A percentile compares a stretch with the other conserved stretches of the same genome.
These are phyloP conservation scores for Cynara cardunculus DNA, from an alignment of 129 eudicot species.

Conservation along the genomic window DNA sequence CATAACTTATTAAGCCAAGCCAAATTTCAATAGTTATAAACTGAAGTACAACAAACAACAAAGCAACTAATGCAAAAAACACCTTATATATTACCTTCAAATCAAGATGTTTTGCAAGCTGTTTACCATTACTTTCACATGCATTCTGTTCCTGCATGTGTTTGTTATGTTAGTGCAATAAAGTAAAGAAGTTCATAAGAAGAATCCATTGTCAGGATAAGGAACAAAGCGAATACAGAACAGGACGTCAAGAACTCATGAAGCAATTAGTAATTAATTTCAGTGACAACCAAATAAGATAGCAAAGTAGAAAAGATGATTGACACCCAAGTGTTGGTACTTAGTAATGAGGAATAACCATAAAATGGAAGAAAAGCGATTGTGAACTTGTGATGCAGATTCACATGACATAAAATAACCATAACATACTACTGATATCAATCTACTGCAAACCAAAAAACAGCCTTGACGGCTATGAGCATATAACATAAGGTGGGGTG, in stretches of 20 bases:
- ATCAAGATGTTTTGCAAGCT: conserved; percentile 9
- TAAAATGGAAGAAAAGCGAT: not conserved
- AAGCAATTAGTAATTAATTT: not conserved
- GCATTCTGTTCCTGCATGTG: conserved; percentile 14
- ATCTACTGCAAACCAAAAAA: not conserved
- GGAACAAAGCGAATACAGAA: not conserved
- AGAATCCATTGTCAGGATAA: not conserved
- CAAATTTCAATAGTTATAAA: not conserved
- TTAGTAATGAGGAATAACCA: not conserved
- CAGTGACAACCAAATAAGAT: not conserved
- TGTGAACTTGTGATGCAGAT: not conserved
- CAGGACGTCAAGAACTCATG: not conserved
- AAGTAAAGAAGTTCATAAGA: not conserved
- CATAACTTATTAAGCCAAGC: not conserved
- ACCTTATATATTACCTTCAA: conserved; percentile 15
- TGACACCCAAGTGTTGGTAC: not conserved
- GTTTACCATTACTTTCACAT: conserved; percentile 1
- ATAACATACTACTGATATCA: not conserved
- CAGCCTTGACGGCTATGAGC: not conserved
- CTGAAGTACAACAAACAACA: not conserved
- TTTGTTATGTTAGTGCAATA: conserved; percentile 3
- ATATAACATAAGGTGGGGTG: not conserved
- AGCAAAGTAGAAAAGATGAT: not conserved
- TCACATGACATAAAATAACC: not conserved
- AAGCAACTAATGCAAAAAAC: not conserved